Evolutionary conservation across 805 yeast genomes (phyloP).

Genomic region (Myxozyma lipomycoides): DNA sequence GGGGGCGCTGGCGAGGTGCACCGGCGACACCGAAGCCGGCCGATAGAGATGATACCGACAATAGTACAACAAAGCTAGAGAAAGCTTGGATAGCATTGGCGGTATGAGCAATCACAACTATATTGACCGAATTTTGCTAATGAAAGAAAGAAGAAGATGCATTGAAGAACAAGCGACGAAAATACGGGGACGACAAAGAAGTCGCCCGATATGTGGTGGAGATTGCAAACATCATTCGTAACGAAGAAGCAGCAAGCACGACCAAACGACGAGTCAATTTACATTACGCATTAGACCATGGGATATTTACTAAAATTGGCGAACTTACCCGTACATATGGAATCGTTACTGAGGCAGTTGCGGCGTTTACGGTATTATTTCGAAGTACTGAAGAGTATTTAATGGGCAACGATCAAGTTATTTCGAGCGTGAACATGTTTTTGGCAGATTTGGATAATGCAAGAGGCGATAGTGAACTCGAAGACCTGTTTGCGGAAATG

Average conservation of each 20-base stretch:
- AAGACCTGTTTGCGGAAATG: conserved; percentile 25
- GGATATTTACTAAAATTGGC: conserved; percentile 23
- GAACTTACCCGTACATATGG: conserved; percentile 12
- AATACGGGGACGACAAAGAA: conserved; percentile 2
- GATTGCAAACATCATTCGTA: conserved; percentile 16
- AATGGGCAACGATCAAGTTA: conserved; percentile 20
- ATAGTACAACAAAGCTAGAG: conserved; percentile 6
- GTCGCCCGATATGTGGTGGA: conserved; percentile 10
- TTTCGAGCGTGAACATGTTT: conserved; percentile 16
- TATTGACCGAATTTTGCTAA: neutral
- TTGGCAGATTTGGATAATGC: conserved; percentile 13
- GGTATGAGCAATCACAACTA: conserved; percentile 4
- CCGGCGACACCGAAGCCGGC: neutral
- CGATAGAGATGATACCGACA: neutral
- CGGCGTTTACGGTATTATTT: conserved; percentile 19
- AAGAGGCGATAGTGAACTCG: conserved; percentile 10
- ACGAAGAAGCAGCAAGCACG: conserved; percentile 14
- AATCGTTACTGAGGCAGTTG: conserved; percentile 15
- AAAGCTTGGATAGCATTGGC: conserved; percentile 16
- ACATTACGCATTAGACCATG: conserved; percentile 23
- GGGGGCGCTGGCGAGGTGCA: neutral
- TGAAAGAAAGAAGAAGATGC: conserved; percentile 16
- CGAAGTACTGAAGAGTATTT: conserved; percentile 20
- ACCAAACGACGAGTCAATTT: conserved; percentile 5
- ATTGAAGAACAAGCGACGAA: conserved; percentile 5